A percentile compares a stretch with the other conserved stretches of the same genome.
These are phyloP conservation scores for Graphilbum ipis-grandicollis DNA, from an alignment of 2,329 filamentous ascomycete genomes.

Conservation along the genomic window DNA sequence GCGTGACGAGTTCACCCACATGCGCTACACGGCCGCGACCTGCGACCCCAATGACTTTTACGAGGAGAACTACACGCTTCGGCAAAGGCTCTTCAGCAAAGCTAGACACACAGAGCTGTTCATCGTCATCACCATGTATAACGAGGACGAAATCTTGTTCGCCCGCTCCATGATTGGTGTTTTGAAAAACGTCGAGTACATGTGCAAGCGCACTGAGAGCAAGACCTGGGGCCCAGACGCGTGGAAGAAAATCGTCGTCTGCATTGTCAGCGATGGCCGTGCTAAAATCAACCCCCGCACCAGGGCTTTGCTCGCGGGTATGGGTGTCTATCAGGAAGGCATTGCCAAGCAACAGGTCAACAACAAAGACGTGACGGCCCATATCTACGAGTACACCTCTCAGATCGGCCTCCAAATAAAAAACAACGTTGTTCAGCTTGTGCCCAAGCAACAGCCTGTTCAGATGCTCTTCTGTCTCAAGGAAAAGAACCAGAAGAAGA, in stretches of 20 bases:
- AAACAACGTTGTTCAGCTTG: conserved; percentile 71
- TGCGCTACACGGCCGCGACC: conserved; percentile 87
- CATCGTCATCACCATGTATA: conserved; percentile 97
- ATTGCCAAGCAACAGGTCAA: conserved; percentile 98
- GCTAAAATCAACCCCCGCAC: conserved; percentile 92
- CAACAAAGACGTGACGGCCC: conserved; percentile 85
- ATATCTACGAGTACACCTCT: conserved; percentile 92
- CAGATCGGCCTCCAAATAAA: conserved; percentile 80
- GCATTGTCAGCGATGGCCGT: conserved; percentile 91
- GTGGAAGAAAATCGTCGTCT: conserved; percentile 99
- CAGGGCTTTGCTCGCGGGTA: conserved; percentile 70
- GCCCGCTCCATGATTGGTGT: conserved; percentile 92
- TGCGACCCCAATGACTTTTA: conserved; percentile 85
- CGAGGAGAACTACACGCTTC: conserved; percentile 75
- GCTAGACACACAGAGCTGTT: conserved; percentile 86
- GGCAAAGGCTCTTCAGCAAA: conserved; percentile 84
- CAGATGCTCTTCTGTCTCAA: conserved; percentile 97
- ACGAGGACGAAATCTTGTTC: conserved; percentile 92
- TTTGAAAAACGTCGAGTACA: conserved; percentile 97
- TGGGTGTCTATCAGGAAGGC: conserved; percentile 95
- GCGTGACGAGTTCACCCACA: conserved; percentile 79
- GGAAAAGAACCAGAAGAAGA: conserved; percentile 99
- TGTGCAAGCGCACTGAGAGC: conserved; percentile 83
- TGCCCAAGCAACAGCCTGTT: conserved; percentile 74
- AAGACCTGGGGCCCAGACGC: conserved; percentile 98